Base-by-base conservation (phyloP, 1,284 basidiomycete genomes). In the Phellopilus nigrolimitatus region DNA sequence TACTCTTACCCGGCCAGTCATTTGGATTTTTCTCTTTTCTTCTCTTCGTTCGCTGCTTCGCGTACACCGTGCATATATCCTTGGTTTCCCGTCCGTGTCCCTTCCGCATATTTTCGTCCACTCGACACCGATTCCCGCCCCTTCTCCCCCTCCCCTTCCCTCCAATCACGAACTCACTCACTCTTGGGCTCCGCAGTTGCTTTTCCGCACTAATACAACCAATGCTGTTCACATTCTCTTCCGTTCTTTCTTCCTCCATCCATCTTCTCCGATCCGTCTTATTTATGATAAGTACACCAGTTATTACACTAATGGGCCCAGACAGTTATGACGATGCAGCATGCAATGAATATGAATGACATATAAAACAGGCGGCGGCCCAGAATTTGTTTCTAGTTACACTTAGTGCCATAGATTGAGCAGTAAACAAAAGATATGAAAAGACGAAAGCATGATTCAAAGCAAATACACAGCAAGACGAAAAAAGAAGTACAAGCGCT, bases 1-100 rank as follows among this genome's bases (percentile, higher is more conserved):
- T 15, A 13, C 10, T 17, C 19, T 37, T 37, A 8, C n/a, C 34
- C 15, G 34, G 34, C 19, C 34, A 37, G 34, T 37, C 34, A n/a
- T 37, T 37, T 37, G 34, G 34, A 37, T 37, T 37, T 37, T 37
- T 37, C 19, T 37, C 19, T 37, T 37, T 13, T 37, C 34, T 37
- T 37, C 34, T 17, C 34, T n/a, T 37, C 15, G n/a, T 8, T 37
- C 34, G n/a, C 34, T 37, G n/a, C 34, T 15, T 37, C 19, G 19
- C 34, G 34, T 15, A 37, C n/a, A n/a, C n/a, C n/a, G n/a, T n/a
- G n/a, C n/a, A n/a, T n/a, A n/a, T n/a, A n/a, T n/a, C n/a, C n/a
- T n/a, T n/a, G n/a, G n/a, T n/a, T n/a, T n/a, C n/a, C n/a, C n/a
- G n/a, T n/a, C n/a, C n/a, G n/a, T n/a, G n/a, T n/a, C n/a, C n/a